These are phyloP conservation scores for Acanthamoeba sp. DNA, from an alignment of 208 protist genomes.

Conservation along the genomic window DNA sequence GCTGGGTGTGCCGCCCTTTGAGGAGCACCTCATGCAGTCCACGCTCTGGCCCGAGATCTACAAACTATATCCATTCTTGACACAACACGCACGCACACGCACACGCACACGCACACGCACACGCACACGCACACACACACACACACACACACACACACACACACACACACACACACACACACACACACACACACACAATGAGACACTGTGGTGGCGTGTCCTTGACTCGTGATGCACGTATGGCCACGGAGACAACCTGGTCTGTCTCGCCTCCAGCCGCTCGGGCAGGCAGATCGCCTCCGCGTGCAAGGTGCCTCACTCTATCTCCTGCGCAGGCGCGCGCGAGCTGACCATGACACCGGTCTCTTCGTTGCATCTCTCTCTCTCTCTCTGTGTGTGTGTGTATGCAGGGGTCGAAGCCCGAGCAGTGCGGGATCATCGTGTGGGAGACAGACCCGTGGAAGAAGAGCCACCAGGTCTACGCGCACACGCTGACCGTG, in stretches of 20 bases:
- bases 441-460: slow-evolving; percentile 82
- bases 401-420: slow-evolving; percentile 3
- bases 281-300: slow-evolving; percentile 82
- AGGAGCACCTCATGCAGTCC: slow-evolving; percentile 87
- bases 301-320: slow-evolving; percentile 77
- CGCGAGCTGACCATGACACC: no score
- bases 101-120: no score
- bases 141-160: no score
- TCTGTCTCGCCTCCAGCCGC: slow-evolving; percentile 75
- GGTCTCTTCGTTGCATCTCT: no score
- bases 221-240: no score
- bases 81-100: neutral
- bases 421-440: slow-evolving; percentile 69
- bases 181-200: neutral
- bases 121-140: no score
- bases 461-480: slow-evolving; percentile 74
- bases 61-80: slow-evolving; percentile 79
- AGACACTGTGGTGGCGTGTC: neutral
- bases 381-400: neutral
- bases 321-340: no score
- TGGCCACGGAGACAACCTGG: slow-evolving; percentile 88
- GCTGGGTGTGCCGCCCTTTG: slow-evolving; percentile 82
- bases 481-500: slow-evolving; percentile 85
- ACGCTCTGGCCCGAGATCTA: slow-evolving; percentile 89
- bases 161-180: no score